Evolutionary conservation across 140 eudicot genomes (phyloP), one percentile per base, ranked within the genome.

Genomic region (Erigeron philadelphicus): DNA sequence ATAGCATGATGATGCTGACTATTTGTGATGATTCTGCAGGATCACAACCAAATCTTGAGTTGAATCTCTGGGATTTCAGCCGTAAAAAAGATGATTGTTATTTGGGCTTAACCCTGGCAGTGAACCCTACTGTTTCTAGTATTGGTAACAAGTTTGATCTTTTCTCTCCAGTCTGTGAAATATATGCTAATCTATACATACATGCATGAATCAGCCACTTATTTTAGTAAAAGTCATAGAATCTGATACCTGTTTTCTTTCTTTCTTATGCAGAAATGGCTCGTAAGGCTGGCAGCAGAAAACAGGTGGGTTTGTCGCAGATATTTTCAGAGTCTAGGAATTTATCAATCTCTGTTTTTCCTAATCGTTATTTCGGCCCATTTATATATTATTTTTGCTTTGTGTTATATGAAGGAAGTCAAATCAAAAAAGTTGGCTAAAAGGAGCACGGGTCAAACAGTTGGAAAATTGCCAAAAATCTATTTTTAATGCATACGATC

Each of bases 81-180:
- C 78, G 76, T 67, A 72, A 82, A 67, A 73, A 62, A 38, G 95
- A 92, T 48, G 96, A 88, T 71, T 86, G 92, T 78, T 92, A 79
- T 75, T 80, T 92, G 81, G 98, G 98, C 49, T 83, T 92, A 87
- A 88, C 93, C 43, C 70, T 92, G 82, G 98, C 93, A 11, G 88
- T 88, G 66, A 88, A 88, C 53, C 88, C 96, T 64, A 83, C 83
- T 78, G 85, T 63, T 76, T 72, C 98, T 31, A 75, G 75, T 64
- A 68, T 77, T 11, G 98, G 98, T 92, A 88, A 71, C 46, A 6
- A 40, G 49, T 60, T 44, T 23, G 60, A 66, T 31, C 60, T 47
- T 47, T 25, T 72, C 38, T 19, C 40, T 61, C 48, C 10, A 12
- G 59, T 13, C 25, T 13, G 61, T 45, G 47, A 71, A 72, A 8